phyloP scores from a whole-genome alignment of 2,329 filamentous ascomycete species.

The Phialophora tarda region DNA sequence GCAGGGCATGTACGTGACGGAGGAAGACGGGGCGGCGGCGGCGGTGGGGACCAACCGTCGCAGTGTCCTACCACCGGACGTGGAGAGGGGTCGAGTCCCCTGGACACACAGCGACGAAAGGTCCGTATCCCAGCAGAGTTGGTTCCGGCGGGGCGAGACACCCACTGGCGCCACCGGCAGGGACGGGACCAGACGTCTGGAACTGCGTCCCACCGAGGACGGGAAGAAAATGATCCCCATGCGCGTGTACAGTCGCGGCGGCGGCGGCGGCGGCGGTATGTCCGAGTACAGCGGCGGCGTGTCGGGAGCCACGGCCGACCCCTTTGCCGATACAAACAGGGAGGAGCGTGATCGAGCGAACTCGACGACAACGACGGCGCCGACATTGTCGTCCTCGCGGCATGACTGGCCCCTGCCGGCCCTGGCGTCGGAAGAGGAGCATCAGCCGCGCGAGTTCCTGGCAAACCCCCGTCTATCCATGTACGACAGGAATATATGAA shows the following conservation, averaged over 20 bases:
- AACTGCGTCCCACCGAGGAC: slow-evolving; percentile 61
- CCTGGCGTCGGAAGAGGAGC: neutral
- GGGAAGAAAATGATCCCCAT: slow-evolving; percentile 37
- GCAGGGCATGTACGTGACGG: neutral
- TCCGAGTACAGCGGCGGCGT: neutral
- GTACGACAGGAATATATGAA: slow-evolving; percentile 5
- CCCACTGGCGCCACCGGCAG: slow-evolving; percentile 56
- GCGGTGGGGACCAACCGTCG: no score
- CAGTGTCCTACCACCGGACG: slow-evolving; percentile 4
- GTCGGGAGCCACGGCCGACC: neutral
- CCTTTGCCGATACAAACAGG: neutral
- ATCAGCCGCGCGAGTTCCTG: slow-evolving; percentile 15
- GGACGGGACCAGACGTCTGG: slow-evolving; percentile 68
- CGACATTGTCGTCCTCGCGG: neutral
- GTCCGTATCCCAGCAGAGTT: slow-evolving; percentile 18
- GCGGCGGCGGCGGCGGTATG: neutral
- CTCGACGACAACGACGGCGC: neutral
- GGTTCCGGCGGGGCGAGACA: slow-evolving; percentile 44
- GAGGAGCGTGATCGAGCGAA: neutral
- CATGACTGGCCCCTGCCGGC: slow-evolving; percentile 6
- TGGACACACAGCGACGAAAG: slow-evolving; percentile 9
- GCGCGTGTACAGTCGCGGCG: slow-evolving; percentile 28
- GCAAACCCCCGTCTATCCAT: slow-evolving; percentile 7
- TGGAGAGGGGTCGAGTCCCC: neutral
- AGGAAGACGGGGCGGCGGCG: no score